Evolutionary conservation across 345 rosid genomes (phyloP).

Genomic region (Brassica juncea): DNA sequence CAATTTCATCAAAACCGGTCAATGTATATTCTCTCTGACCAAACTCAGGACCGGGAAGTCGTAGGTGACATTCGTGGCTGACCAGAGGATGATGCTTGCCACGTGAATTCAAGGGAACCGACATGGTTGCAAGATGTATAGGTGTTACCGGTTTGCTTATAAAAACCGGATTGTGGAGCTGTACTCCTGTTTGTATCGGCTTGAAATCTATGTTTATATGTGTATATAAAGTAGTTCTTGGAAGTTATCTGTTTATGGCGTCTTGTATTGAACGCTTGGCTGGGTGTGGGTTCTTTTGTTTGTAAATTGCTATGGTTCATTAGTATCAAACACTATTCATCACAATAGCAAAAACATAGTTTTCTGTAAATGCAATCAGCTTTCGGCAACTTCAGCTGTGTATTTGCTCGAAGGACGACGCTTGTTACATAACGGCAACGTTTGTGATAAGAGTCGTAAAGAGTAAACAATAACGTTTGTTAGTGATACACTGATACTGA

Average conservation of each 20-base stretch:
- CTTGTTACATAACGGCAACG: not conserved
- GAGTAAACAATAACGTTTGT: not conserved
- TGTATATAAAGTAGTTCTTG: slow-evolving; percentile 12
- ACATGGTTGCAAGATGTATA: not conserved
- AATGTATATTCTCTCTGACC: slow-evolving; percentile 6
- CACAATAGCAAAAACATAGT: not conserved
- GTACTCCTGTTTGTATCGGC: not conserved
- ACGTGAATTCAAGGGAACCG: slow-evolving; percentile 11
- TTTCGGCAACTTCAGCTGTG: not conserved
- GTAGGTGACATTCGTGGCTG: slow-evolving; percentile 22
- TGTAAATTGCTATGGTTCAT: slow-evolving; percentile 17
- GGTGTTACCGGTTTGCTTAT: slow-evolving; percentile 12
- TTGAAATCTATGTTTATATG: not conserved
- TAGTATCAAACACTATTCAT: slow-evolving; percentile 15
- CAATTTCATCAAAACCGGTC: not conserved
- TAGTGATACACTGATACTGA: not conserved
- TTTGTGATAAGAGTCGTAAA: not conserved
- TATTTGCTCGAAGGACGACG: not conserved
- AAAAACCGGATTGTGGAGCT: slow-evolving; percentile 13
- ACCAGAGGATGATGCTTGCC: slow-evolving; percentile 13
- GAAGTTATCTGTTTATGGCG: slow-evolving; percentile 11
- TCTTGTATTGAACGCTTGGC: slow-evolving; percentile 26
- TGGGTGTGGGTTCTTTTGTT: not conserved
- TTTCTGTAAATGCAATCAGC: not conserved
- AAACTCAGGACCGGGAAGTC: slow-evolving; percentile 28